Base-by-base conservation (phyloP, 2,329 filamentous ascomycete species). In the Colletotrichum gloeosporioides region DNA sequence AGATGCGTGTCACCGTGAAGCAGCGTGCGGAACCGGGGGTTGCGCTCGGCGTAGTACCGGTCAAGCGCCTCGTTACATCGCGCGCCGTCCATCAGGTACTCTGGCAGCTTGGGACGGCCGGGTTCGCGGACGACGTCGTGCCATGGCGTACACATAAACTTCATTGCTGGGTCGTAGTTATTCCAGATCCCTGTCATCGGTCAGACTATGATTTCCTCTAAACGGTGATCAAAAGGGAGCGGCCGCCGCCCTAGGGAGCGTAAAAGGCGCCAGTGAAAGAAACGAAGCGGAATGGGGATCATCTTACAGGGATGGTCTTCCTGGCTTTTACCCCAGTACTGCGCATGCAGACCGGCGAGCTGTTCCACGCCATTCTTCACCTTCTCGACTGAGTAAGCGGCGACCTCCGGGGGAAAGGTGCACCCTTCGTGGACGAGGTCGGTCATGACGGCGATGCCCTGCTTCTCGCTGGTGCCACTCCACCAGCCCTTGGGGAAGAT, bases 1-100 rank as follows among this genome's bases (percentile, higher is more conserved):
- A 86, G 81, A 73, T 88, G 87, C 13, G 86, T 82, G 68, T 88
- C 87, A 13, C 86, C 86, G 69, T 88, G 86, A 15, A 87, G 29
- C 27, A 73, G 65, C 4, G 82, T 86, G 16, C 83, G 82, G 74
- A 87, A 86, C 8, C 81, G 78, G 1, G 84, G 84, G 77, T 85
- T 86, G 18, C 84, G 83, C 74, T 80, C 78, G 6, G 80, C 81
- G 71, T 82, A 86, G 78, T 85, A 84, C n/a, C 80, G 81, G 39
- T 84, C 82, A 68, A 87, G 76, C 6, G 84, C 85, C 74, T 81
- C 78, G 61, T 83, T 83, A 29, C 82, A 80, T 4, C 83, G 83
- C 29, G 79, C 76, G 4, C 83, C 83, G 49, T 85, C 82, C 81
- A 84, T 83, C 1, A 87, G 79, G 75, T 85, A 82, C 32, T 84